Conservation (phyloP, 148 eudicot species). For the Vaccinium corymbosum region DNA sequence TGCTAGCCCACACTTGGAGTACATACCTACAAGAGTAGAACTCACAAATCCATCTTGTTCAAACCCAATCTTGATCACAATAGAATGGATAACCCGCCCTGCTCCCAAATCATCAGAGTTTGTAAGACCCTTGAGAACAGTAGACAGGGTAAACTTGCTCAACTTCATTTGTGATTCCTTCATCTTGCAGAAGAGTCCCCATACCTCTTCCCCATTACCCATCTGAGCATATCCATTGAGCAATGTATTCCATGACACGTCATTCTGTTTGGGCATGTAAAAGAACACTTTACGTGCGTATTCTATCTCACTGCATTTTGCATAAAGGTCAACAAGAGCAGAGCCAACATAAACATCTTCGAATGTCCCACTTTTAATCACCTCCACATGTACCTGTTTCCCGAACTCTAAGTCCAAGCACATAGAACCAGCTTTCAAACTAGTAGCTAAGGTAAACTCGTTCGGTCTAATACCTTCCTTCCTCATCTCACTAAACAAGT, state of each 20-base stretch:
- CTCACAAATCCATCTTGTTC: conserved; percentile 38
- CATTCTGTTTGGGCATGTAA: conserved; percentile 36
- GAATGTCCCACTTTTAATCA: conserved; percentile 28
- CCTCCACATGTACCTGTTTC: conserved; percentile 39
- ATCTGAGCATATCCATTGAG: conserved; percentile 45
- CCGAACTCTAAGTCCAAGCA: conserved; percentile 33
- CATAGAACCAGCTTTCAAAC: conserved; percentile 33
- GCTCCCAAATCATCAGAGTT: conserved; percentile 24
- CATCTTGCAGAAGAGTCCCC: conserved; percentile 34
- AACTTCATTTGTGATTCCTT: conserved; percentile 27
- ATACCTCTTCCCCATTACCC: conserved; percentile 31
- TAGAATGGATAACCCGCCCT: conserved; percentile 35
- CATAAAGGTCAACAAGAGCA: conserved; percentile 39
- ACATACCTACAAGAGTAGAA: conserved; percentile 45
- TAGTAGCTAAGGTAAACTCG: conserved; percentile 34
- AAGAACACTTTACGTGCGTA: conserved; percentile 33
- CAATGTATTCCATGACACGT: conserved; percentile 42
- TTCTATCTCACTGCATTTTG: conserved; percentile 45
- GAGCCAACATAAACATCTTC: conserved; percentile 42
- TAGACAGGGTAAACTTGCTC: conserved; percentile 38
- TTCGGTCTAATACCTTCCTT: conserved; percentile 35
- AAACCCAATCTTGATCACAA: conserved; percentile 33
- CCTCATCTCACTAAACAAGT: conserved; percentile 38
- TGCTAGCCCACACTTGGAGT: conserved; percentile 38
- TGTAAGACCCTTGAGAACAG: conserved; percentile 38